Percentiles rank a stretch among this genome's conserved stretches.
Conservation (phyloP, 2,329 filamentous ascomycete species). For the Stachybotrys elegans region DNA sequence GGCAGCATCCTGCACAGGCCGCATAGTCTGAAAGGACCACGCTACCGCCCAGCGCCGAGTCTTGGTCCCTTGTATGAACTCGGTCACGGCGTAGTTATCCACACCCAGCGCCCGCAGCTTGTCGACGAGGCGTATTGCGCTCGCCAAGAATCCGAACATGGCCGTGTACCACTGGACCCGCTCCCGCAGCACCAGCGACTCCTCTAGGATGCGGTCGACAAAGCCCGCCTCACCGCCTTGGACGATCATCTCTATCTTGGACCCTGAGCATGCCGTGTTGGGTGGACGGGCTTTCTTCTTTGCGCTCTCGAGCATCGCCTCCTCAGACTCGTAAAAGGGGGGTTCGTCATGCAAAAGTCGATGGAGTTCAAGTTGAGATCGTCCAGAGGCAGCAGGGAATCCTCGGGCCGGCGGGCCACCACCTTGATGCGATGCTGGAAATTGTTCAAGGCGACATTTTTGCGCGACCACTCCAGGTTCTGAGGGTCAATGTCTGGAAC, state of each 20-base stretch:
- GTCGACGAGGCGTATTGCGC: slow-evolving; percentile 58
- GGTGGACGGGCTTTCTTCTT: slow-evolving; percentile 62
- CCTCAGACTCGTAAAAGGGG: slow-evolving; percentile 78
- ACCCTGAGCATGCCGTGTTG: slow-evolving; percentile 70
- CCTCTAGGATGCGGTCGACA: slow-evolving; percentile 62
- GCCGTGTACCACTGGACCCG: slow-evolving; percentile 82
- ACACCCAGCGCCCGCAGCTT: slow-evolving; percentile 52
- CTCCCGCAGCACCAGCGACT: slow-evolving; percentile 56
- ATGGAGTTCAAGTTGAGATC: slow-evolving; percentile 45
- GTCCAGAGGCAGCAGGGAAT: slow-evolving; percentile 59
- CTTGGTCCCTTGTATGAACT: slow-evolving; percentile 70
- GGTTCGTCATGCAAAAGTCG: slow-evolving; percentile 90
- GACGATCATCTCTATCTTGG: slow-evolving; percentile 80
- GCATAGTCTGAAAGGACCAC: slow-evolving; percentile 72
- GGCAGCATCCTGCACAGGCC: slow-evolving; percentile 50
- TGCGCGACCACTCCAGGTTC: slow-evolving; percentile 59
- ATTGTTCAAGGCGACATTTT: slow-evolving; percentile 63
- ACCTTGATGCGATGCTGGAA: slow-evolving; percentile 62
- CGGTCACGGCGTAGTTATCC: slow-evolving; percentile 76
- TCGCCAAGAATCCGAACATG: slow-evolving; percentile 80
- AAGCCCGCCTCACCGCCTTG: slow-evolving; percentile 74
- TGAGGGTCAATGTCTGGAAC: slow-evolving; percentile 65
- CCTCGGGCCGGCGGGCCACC: slow-evolving; percentile 44
- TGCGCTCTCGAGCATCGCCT: slow-evolving; percentile 64
- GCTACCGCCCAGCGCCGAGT: slow-evolving; percentile 84